Base-by-base conservation (phyloP, 129 eudicot species). In the Arctium minus region DNA sequence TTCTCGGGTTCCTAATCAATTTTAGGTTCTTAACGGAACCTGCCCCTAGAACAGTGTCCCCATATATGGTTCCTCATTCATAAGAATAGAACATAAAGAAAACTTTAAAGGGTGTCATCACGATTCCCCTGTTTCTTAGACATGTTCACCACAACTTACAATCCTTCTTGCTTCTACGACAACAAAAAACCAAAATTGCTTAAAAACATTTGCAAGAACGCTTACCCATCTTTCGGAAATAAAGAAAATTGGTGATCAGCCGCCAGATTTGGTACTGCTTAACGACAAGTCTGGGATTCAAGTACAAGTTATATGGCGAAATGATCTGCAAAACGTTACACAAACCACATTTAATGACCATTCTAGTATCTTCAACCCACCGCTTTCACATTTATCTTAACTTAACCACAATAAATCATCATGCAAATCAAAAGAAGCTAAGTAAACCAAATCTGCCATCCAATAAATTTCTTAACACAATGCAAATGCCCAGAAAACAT, bases 191-290 rank as follows among this genome's bases (percentile, higher is more conserved):
- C 80, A 32, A 64, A 50, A n/a, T 53, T 27, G 81, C 73, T 69
- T 72, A 42, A 62, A 48, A 11, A 72, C 44, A 81, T 2, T 70
- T 36, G 71, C 36, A 77, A 48, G 76, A 62, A 62, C 71, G 73
- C 78, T 65, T 90, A 96, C 99, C 99, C 99, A 96, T 91, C 87
- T 96, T 96, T 6, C 99, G 90, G 86, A 96, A 96, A 85, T 96
- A 93, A 37, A 96, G 81, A 79, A 96, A 96, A 83, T 96, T 96
- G 75, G 99, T 96, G 76, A 93, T 73, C 68, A 96, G 89, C 6
- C 99, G 90, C 99, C 99, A 96, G 76, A 91, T n/a, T 79, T 96
- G 98, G 77, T 93, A 96, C 35, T 93, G 97, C 92, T 96, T 96
- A 81, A 93, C 90, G 30, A 96, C 99, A 50, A 93, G 95, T 77